phyloP scores from a whole-genome alignment of 371 early-diverging fungal genomes.

The Mortierella polycephala region DNA sequence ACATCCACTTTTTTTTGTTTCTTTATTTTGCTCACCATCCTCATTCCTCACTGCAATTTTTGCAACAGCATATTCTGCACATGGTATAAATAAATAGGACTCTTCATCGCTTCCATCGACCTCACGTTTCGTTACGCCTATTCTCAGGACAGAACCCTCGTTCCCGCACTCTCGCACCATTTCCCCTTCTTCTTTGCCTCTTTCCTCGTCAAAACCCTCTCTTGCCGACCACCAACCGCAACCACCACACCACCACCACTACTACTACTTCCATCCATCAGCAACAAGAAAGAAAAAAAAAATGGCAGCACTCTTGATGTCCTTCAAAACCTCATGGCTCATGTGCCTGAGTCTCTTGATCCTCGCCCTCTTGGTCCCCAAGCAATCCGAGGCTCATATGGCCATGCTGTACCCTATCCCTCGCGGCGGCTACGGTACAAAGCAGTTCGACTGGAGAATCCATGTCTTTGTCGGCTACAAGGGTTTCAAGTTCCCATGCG shows the following conservation, averaged over 20 bases:
- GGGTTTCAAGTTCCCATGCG: constrained; percentile 47
- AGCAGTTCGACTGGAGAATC: constrained; percentile 27
- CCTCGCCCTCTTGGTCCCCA: constrained; percentile 12
- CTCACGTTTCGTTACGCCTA: too few relatives aligned
- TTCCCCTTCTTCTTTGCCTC: neutral
- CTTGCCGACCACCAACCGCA: neutral
- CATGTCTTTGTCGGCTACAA: constrained; percentile 38
- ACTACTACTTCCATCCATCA: neutral
- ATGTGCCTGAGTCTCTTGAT: constrained; percentile 31
- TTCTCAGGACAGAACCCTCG: neutral
- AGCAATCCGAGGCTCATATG: constrained; percentile 32
- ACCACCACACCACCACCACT: neutral
- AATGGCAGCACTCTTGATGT: constrained; percentile 18
- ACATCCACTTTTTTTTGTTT: too few relatives aligned
- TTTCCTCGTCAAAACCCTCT: neutral
- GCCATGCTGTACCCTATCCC: constrained; percentile 44
- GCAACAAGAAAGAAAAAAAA: neutral
- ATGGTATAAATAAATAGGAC: too few relatives aligned
- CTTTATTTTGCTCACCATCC: too few relatives aligned
- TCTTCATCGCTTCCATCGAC: too few relatives aligned
- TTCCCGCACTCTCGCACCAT: neutral
- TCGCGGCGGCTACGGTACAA: constrained; percentile 42
- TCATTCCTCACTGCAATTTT: too few relatives aligned
- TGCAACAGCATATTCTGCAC: too few relatives aligned
- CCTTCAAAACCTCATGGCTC: constrained; percentile 21